These are phyloP conservation scores for Ogataea zsoltii DNA, from an alignment of 805 yeast genomes.

Conservation along the genomic window DNA sequence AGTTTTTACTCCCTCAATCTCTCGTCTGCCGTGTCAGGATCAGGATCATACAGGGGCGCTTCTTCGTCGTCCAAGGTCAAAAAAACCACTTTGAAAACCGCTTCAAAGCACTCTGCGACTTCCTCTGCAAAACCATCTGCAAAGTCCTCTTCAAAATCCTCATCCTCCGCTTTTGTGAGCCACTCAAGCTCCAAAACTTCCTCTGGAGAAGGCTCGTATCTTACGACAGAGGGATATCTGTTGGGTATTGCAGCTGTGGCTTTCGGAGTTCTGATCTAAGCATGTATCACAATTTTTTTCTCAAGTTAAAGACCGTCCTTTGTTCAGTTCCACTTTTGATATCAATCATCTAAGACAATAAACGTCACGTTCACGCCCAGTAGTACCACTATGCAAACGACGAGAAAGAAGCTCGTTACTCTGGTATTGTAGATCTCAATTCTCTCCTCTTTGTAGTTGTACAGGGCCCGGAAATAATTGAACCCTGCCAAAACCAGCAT, in stretches of 20 bases:
- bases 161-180: neutral
- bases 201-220: neutral
- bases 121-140: neutral
- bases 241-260: neutral
- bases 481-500: constrained; percentile 40
- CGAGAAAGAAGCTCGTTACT: constrained; percentile 36
- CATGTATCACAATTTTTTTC: too few relatives aligned
- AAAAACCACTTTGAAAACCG: neutral
- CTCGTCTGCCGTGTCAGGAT: too few relatives aligned
- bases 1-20: too few relatives aligned
- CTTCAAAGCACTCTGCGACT: neutral
- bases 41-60: too few relatives aligned
- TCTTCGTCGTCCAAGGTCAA: too few relatives aligned
- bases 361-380: constrained; percentile 38
- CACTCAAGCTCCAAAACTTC: neutral
- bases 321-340: too few relatives aligned
- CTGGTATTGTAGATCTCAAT: constrained; percentile 41
- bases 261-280: constrained; percentile 1
- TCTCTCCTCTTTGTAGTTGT: constrained; percentile 42
- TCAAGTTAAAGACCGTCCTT: too few relatives aligned
- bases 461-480: constrained; percentile 46
- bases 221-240: constrained; percentile 2
- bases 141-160: too few relatives aligned
- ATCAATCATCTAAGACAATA: constrained; percentile 11
- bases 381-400: constrained; percentile 37